Evolutionary conservation across 768 basidiomycete genomes (phyloP).

Genomic region (Cantharellus cinnabarinus): DNA sequence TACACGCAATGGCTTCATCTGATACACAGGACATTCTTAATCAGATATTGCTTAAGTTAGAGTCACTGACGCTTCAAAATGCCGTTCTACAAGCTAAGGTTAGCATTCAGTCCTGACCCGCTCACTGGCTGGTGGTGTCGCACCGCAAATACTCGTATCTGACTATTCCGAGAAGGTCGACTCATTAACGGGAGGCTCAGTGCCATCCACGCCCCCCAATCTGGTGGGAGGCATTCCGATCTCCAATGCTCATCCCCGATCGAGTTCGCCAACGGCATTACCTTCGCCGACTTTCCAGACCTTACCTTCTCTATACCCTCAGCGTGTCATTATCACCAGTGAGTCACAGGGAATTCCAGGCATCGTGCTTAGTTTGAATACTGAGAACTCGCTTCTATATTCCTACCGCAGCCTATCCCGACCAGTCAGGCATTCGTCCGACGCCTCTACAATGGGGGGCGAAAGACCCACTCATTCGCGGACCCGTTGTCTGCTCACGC

Average conservation of each 20-base stretch:
- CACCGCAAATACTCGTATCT: no score
- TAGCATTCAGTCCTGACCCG: not conserved
- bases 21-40: constrained; percentile 22
- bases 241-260: constrained; percentile 2
- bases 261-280: constrained; percentile 5
- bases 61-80: constrained; percentile 51
- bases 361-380: not conserved
- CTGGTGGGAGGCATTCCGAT: constrained; percentile 12
- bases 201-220: constrained; percentile 12
- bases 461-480: constrained; percentile 37
- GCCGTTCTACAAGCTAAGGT: constrained; percentile 68
- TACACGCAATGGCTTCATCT: no score
- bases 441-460: constrained; percentile 71
- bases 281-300: not conserved
- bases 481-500: constrained; percentile 77
- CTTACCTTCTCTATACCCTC: constrained; percentile 38
- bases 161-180: no score
- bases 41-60: constrained; percentile 54
- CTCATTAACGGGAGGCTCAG: not conserved
- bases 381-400: not conserved
- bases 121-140: not conserved
- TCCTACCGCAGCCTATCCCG: constrained; percentile 49
- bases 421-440: constrained; percentile 74
- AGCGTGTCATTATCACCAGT: constrained; percentile 71
- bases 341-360: constrained; percentile 15